A percentile compares a stretch with the other conserved stretches of the same genome.
Evolutionary conservation across 352 stramenopile genomes (phyloP).

Genomic region (Phytophthora pinifolia): DNA sequence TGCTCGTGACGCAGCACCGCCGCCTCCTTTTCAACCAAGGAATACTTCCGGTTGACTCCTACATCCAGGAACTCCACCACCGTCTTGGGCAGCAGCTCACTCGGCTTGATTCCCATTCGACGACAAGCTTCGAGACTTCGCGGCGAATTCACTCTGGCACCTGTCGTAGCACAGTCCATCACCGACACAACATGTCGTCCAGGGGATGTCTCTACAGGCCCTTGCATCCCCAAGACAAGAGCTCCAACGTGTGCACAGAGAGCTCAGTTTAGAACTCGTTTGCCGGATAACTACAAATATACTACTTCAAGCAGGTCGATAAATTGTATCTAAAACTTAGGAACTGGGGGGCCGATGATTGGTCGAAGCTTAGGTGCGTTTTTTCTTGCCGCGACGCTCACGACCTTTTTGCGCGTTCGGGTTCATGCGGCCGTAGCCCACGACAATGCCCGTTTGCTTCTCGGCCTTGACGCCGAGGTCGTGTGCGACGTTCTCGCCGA

Average conservation of each 20-base stretch:
- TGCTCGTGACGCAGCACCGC: constrained; percentile 68
- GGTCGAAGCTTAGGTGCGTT: no score
- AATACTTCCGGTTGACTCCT: constrained; percentile 48
- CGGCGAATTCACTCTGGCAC: constrained; percentile 56
- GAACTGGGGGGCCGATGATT: no score
- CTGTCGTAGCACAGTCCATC: constrained; percentile 49
- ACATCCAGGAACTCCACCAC: constrained; percentile 58
- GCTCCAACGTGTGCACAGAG: neutral
- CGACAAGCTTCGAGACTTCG: constrained; percentile 72
- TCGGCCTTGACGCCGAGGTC: constrained; percentile 93
- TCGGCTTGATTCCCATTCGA: constrained; percentile 62
- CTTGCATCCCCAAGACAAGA: constrained; percentile 16
- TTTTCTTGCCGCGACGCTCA: constrained; percentile 97
- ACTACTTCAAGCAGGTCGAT: constrained; percentile 4
- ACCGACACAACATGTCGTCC: constrained; percentile 42
- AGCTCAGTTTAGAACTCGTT: constrained; percentile 19
- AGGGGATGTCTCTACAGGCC: neutral
- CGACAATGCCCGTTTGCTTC: constrained; percentile 88
- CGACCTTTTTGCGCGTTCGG: constrained; percentile 95
- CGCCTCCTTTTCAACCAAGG: constrained; percentile 71
- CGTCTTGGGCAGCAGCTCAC: constrained; percentile 61
- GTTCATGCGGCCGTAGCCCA: constrained; percentile 96
- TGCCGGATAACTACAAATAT: constrained; percentile 16
- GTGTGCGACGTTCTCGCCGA: constrained; percentile 94
- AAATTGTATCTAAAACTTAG: constrained; percentile 25